phyloP scores from a whole-genome alignment of 805 yeast species.

The Saccharomyces cerevisiae region DNA sequence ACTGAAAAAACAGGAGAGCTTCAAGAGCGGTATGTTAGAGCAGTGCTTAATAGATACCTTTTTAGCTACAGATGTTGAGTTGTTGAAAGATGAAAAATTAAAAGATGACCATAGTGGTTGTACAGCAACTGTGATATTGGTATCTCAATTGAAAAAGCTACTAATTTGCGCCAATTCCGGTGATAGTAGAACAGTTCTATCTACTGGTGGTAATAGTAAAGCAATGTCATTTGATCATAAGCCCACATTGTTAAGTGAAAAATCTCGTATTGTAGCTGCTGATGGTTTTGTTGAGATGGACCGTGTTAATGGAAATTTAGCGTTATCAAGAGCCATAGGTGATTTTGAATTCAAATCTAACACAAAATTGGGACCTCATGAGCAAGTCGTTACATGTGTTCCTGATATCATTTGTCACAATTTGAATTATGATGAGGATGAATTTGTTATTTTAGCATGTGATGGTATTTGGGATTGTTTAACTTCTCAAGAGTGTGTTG shows the following conservation, averaged over 20 bases:
- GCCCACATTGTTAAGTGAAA: conserved; percentile 90
- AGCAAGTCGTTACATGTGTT: conserved; percentile 87
- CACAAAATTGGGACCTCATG: conserved; percentile 78
- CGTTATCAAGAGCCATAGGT: conserved; percentile 82
- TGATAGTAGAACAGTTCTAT: conserved; percentile 87
- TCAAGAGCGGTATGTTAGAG: conserved; percentile 45
- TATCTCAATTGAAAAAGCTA: conserved; percentile 40
- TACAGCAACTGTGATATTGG: conserved; percentile 85
- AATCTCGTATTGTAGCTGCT: conserved; percentile 85
- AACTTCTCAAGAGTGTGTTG: conserved; percentile 86
- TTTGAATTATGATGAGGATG: conserved; percentile 58
- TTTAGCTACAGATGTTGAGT: conserved; percentile 72
- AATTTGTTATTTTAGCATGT: conserved; percentile 87
- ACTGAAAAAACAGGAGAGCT: conserved; percentile 52
- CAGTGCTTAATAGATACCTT: conserved; percentile 78
- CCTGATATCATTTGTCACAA: conserved; percentile 85
- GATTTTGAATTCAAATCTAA: conserved; percentile 74
- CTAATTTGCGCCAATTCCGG: conserved; percentile 88
- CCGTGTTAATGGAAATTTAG: conserved; percentile 93
- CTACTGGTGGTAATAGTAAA: conserved; percentile 75
- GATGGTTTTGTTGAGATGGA: conserved; percentile 97
- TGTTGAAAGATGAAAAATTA: conserved; percentile 56
- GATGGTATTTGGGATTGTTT: conserved; percentile 99
- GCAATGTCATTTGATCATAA: conserved; percentile 81
- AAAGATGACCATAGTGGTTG: conserved; percentile 87